Conservation (phyloP, 257 asterid species). For the Solanum corneliomulleri region DNA sequence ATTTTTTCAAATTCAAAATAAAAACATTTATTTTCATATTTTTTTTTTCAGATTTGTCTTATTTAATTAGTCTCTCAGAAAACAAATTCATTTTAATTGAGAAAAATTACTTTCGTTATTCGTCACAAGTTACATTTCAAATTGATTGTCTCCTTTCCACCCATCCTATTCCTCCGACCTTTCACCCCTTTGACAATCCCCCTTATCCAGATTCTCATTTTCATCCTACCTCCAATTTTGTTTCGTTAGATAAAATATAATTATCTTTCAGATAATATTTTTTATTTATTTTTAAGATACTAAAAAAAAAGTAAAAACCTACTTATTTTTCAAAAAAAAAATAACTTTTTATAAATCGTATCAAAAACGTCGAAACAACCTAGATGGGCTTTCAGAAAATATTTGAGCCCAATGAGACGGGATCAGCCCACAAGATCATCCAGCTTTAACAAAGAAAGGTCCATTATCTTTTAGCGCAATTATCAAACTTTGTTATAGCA, state of each 20-base stretch:
- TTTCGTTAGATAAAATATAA: no score
- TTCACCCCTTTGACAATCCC: background rate
- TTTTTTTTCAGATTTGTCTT: no score
- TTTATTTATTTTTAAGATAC: no score
- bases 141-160: no score
- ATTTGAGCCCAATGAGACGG: background rate
- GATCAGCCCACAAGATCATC: background rate
- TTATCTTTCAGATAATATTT: no score
- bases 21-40: no score
- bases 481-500: no score
- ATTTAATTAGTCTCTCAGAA: background rate
- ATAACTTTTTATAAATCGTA: background rate
- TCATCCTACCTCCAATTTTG: background rate
- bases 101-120: no score
- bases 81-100: no score
- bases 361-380: background rate
- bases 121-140: background rate
- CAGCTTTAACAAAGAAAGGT: background rate
- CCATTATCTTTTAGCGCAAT: background rate
- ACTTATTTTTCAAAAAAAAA: no score
- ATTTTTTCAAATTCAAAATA: no score
- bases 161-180: background rate
- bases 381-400: background rate
- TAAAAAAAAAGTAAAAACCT: no score
- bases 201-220: background rate